Evolutionary conservation across 2,329 filamentous ascomycete species (phyloP), one percentile per base, ranked within the genome.

Genomic region (Zymoseptoria tritici): DNA sequence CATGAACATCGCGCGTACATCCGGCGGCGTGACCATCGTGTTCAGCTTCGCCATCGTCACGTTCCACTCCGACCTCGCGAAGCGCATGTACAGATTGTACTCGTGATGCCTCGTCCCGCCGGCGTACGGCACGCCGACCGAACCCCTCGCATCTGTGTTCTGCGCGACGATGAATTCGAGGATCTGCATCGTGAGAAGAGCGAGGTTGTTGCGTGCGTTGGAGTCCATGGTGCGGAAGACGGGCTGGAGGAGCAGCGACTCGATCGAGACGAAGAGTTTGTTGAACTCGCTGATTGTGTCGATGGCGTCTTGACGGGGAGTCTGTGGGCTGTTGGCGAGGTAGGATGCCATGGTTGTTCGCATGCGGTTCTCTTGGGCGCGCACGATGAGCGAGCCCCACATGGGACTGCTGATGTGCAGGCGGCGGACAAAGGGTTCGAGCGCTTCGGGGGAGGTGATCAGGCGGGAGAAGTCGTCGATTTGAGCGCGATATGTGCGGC

Each of bases 51-150:
- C 49, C 56, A 19, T 42, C 49, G 52, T 20, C 21, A 61, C 62
- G 22, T 31, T 55, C 55, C 52, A 61, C 54, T 51, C 42, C 62
- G 13, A 29, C 50, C 55, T 58, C 13, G 60, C 57, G 59, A 66
- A 66, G 21, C 62, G 60, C 11, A 60, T 51, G 54, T 58, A 61
- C 29, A 66, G 60, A 19, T 58, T 62, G 50, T 60, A 60, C 52
- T 64, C 64, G 53, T 59, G 59, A 9, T 65, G 62, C 49, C 50
- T 49, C 13, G 52, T 46, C 0, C 59, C 62, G 19, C 64, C 62
- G 7, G 62, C 64, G 42, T 63, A 66, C n/a, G 61, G 24, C 7
- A 54, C 57, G 2, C 52, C 52, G 7, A 24, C 46, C 4, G 52
- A 22, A 9, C 52, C 55, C 2, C 24, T 16, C 2, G 57, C 24